Percentiles rank a stretch among this genome's conserved stretches.
Evolutionary conservation across 352 stramenopile genomes (phyloP).

Genomic region (Pythium volutum): DNA sequence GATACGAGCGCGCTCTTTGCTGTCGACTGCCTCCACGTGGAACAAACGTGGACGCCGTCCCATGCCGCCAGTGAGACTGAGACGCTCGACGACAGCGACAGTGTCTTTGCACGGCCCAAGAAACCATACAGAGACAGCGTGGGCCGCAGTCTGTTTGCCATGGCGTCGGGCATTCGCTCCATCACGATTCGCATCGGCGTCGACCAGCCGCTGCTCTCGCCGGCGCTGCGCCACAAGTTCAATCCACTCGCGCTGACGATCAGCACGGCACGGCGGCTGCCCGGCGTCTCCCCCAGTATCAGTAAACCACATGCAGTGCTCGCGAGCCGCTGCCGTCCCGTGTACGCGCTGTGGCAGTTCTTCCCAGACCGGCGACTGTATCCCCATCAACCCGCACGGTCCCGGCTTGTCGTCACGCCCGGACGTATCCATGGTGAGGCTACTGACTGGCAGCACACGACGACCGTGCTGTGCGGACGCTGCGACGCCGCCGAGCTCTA

Average conservation of each 20-base stretch:
- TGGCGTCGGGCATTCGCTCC: slow-evolving; percentile 35
- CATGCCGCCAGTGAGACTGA: not conserved
- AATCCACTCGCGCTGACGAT: slow-evolving; percentile 73
- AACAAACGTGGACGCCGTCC: slow-evolving; percentile 36
- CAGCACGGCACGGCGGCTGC: slow-evolving; percentile 37
- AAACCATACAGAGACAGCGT: not conserved
- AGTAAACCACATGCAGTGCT: slow-evolving; percentile 35
- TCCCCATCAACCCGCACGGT: slow-evolving; percentile 18
- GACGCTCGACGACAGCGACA: not conserved
- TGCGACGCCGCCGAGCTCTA: slow-evolving; percentile 40
- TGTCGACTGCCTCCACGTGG: slow-evolving; percentile 30
- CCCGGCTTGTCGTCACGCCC: slow-evolving; percentile 6
- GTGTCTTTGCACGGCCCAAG: slow-evolving; percentile 7
- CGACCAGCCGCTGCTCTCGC: slow-evolving; percentile 45
- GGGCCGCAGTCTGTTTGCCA: not conserved
- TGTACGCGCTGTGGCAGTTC: slow-evolving; percentile 55
- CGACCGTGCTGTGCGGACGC: slow-evolving; percentile 49
- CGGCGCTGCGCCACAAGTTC: slow-evolving; percentile 37
- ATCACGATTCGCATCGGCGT: slow-evolving; percentile 49
- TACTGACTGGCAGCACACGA: slow-evolving; percentile 44
- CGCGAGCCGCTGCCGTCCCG: slow-evolving; percentile 43
- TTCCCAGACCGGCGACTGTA: slow-evolving; percentile 31
- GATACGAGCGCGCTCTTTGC: slow-evolving; percentile 55
- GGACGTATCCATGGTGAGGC: slow-evolving; percentile 9
- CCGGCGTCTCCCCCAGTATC: slow-evolving; percentile 38